Evolutionary conservation across 305 asterid species (phyloP).

Genomic region (Nicotiana rustica): DNA sequence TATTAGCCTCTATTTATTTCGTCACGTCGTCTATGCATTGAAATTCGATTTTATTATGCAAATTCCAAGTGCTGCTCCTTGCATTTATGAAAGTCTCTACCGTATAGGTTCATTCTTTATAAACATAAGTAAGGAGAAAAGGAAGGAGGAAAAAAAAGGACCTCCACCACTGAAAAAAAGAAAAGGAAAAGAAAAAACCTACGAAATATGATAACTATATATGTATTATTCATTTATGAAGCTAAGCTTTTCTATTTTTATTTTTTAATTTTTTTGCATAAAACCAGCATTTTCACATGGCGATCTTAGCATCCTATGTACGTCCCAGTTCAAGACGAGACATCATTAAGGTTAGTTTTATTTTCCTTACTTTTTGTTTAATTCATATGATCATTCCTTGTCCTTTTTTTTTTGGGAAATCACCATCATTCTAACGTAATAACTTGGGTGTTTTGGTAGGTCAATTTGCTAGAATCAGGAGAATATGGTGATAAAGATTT

Average conservation of each 20-base stretch:
- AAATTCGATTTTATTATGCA: not conserved
- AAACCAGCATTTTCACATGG: conserved; percentile 80
- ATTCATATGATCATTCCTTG: not conserved
- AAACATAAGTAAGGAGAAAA: not conserved
- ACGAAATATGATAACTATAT: not conserved
- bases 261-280: conserved; percentile 20
- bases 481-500: not conserved
- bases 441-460: not conserved
- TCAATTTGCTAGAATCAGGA: conserved; percentile 27
- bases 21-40: conserved; percentile 3
- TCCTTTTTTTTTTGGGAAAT: not conserved
- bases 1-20: not conserved
- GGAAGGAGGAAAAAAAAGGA: not conserved
- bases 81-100: not conserved
- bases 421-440: not conserved
- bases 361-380: not conserved
- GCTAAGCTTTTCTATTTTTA: not conserved
- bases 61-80: conserved; percentile 9
- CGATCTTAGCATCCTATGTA: conserved; percentile 64
- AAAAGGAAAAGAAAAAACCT: not conserved
- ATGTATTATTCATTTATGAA: not conserved
- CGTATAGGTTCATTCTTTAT: not conserved
- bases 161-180: not conserved
- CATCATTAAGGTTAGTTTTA: conserved; percentile 58
- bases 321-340: conserved; percentile 58